Base-by-base conservation (phyloP, 2,329 filamentous ascomycete species). In the Cyphellophora attinorum region DNA sequence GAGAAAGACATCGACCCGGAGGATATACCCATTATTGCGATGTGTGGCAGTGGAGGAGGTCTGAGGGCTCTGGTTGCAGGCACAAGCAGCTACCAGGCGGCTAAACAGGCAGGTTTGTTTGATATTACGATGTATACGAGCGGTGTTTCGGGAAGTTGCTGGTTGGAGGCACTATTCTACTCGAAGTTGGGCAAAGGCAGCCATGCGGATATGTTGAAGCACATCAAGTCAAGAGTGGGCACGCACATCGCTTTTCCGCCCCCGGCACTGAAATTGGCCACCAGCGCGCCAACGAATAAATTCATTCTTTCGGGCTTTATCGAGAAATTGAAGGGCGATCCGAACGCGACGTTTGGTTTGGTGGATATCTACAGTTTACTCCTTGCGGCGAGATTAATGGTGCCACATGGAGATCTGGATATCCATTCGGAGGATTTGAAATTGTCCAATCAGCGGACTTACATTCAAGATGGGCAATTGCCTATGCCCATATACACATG, bases 401-500 rank as follows among this genome's bases (percentile, higher is more conserved):
- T 98, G 0, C 89, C 86, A 0, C 83, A 79, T 47, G 85, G 86
- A 21, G 86, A 94, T 51, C 66, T 91, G 3, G 78, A 73, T 6
- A 74, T 94, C 5, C 74, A 82, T 37, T 75, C 82, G 23, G 64
- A 68, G 39, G 88, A 96, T 56, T 79, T 95, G 48, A 96, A 96
- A 54, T 64, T 98, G 11, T 96, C 89, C 0, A 89, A 84, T 49
- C 91, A 98, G 57, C 70, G 78, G 37, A 68, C 73, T 11, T 85
- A 81, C 46, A 68, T 93, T 13, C 74, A 83, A 33, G 72, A 80
- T 40, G 91, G 91, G 1, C 74, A 81, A 29, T 74, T 89, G 39
- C 91, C 91, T 1, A 63, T 98, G 47, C 91, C 91, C 0, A 95
- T 98, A 32, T 98, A 98, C 52, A 93, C 89, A 1, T 85, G 85